A percentile compares a stretch with the other conserved stretches of the same genome.
These are phyloP conservation scores for Aspergillus neoniger DNA, from an alignment of 2,329 filamentous ascomycete genomes.

Conservation along the genomic window DNA sequence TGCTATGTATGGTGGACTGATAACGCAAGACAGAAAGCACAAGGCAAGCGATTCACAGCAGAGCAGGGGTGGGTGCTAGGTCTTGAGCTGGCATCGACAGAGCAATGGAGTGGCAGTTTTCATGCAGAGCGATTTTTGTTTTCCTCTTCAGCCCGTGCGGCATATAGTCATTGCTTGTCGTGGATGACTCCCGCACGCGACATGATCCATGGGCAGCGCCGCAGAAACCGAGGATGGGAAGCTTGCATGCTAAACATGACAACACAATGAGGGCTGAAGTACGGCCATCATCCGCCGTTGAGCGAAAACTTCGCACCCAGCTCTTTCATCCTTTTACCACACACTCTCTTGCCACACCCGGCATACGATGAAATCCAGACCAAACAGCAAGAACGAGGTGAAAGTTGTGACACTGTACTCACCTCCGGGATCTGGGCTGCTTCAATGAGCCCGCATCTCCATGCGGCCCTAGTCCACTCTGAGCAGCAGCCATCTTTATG, in stretches of 20 bases:
- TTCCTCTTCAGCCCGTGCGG: constrained; percentile 3
- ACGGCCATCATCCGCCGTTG: not conserved
- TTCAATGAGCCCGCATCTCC: constrained; percentile 59
- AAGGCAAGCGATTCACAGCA: not conserved
- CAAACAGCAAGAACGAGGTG: not conserved
- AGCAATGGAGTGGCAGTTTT: not conserved
- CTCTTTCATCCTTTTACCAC: no score
- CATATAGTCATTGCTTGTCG: constrained; percentile 7
- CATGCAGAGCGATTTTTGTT: not conserved
- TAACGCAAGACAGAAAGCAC: not conserved
- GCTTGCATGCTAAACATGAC: not conserved
- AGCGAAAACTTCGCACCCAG: not conserved
- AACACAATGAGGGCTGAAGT: not conserved
- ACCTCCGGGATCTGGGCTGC: constrained; percentile 61
- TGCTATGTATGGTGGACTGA: not conserved
- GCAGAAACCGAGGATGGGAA: not conserved
- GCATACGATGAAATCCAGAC: not conserved
- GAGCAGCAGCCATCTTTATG: constrained; percentile 45
- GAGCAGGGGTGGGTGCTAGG: not conserved
- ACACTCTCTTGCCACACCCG: not conserved
- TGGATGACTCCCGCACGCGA: constrained; percentile 1
- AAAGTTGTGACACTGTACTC: constrained; percentile 39
- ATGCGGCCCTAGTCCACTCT: constrained; percentile 52
- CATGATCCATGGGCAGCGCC: not conserved
- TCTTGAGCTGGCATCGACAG: not conserved